These are phyloP conservation scores for Penicillium nordicum DNA, from an alignment of 2,329 filamentous ascomycete species.

Conservation along the genomic window DNA sequence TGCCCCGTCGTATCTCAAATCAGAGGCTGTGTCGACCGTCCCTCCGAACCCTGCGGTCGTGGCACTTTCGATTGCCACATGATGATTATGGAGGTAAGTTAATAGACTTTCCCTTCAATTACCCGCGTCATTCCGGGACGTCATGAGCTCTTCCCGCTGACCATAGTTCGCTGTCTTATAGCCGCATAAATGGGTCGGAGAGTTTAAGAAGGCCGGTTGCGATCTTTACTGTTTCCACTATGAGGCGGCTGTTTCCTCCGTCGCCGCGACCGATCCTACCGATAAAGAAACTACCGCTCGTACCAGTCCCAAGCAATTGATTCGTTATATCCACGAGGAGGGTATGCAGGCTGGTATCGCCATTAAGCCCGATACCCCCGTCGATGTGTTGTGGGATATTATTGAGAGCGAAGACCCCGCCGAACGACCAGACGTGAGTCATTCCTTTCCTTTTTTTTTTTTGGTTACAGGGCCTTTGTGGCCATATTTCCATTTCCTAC, in stretches of 20 bases:
- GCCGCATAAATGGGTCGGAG: conserved; percentile 97
- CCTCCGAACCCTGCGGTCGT: conserved; percentile 65
- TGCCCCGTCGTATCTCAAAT: conserved; percentile 94
- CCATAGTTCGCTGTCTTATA: conserved; percentile 36
- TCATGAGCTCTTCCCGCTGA: conserved; percentile 7
- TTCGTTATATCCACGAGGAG: conserved; percentile 83
- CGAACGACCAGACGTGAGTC: conserved; percentile 82
- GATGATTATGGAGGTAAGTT: conserved; percentile 94
- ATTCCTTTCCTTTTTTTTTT: background rate
- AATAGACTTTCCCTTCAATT: background rate
- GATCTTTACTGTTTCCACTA: conserved; percentile 99
- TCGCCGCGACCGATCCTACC: conserved; percentile 76
- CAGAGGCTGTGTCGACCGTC: conserved; percentile 75
- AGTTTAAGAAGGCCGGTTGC: conserved; percentile 90
- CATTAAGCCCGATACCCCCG: conserved; percentile 87
- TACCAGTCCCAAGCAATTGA: conserved; percentile 79
- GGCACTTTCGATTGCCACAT: conserved; percentile 99
- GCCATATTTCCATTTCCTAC: background rate
- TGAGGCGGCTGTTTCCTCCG: conserved; percentile 82
- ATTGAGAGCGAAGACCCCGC: conserved; percentile 67
- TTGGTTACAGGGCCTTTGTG: background rate
- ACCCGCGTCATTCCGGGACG: background rate
- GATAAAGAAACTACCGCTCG: conserved; percentile 60
- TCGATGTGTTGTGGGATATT: conserved; percentile 89
- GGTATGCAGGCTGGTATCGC: conserved; percentile 91